phyloP scores from a whole-genome alignment of 768 basidiomycete genomes.

The Psilocybe cyanescens region DNA sequence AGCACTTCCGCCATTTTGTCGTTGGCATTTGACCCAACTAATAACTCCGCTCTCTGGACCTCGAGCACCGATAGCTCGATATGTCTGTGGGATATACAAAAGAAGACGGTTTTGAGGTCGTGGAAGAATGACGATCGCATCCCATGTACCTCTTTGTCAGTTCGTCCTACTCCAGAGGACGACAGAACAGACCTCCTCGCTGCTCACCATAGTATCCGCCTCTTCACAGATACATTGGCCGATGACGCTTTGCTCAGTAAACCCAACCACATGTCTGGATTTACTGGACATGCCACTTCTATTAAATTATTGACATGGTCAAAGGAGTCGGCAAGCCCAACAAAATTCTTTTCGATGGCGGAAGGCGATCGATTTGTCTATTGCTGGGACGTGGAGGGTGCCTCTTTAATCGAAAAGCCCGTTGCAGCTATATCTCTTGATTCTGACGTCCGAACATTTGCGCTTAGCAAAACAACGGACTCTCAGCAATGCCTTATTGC shows the following conservation, averaged over 20 bases:
- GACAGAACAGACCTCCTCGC: conserved; percentile 51
- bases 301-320: conserved; percentile 55
- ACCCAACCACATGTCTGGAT: conserved; percentile 50
- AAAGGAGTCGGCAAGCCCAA: conserved; percentile 34
- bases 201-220: conserved; percentile 63
- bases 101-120: conserved; percentile 47
- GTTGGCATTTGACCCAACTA: conserved; percentile 37
- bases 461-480: conserved; percentile 33
- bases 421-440: conserved; percentile 66
- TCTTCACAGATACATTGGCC: conserved; percentile 42
- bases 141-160: conserved; percentile 56
- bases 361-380: conserved; percentile 66
- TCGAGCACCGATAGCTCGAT: conserved; percentile 61
- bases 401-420: conserved; percentile 51
- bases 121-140: conserved; percentile 64
- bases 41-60: conserved; percentile 50
- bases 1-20: conserved; percentile 58
- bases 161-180: conserved; percentile 42
- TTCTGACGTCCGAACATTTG: conserved; percentile 57
- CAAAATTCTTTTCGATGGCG: conserved; percentile 62
- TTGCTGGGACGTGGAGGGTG: conserved; percentile 56
- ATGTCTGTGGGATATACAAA: conserved; percentile 60
- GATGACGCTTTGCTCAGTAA: conserved; percentile 39
- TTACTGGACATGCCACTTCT: conserved; percentile 69
- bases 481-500: conserved; percentile 50